These are phyloP conservation scores for Leptodontidium sp. DNA, from an alignment of 2,329 filamentous ascomycete genomes.

Conservation along the genomic window DNA sequence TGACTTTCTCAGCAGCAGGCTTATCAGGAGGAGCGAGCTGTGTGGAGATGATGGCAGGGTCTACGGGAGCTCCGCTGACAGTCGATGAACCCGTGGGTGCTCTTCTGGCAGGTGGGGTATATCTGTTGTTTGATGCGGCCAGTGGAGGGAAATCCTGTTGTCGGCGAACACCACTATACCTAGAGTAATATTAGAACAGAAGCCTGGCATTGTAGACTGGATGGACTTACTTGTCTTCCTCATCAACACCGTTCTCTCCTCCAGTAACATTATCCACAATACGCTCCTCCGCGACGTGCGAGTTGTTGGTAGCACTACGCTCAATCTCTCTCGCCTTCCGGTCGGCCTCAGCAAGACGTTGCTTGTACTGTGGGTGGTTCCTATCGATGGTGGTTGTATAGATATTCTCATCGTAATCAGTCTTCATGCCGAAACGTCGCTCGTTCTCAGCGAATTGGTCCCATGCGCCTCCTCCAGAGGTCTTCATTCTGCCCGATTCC, in stretches of 20 bases:
- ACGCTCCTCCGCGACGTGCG: conserved; percentile 91
- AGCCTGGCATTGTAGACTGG: background rate
- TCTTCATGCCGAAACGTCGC: conserved; percentile 84
- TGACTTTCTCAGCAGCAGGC: conserved; percentile 39
- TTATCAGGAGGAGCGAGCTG: conserved; percentile 66
- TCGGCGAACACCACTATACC: conserved; percentile 91
- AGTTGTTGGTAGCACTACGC: conserved; percentile 73
- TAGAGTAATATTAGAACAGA: conserved; percentile 47
- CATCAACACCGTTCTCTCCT: conserved; percentile 74
- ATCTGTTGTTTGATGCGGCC: conserved; percentile 66
- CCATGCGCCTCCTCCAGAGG: conserved; percentile 62
- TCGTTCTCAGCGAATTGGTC: conserved; percentile 96
- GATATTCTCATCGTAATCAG: conserved; percentile 91
- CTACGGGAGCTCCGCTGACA: conserved; percentile 78
- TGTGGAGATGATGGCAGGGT: conserved; percentile 92
- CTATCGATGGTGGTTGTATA: conserved; percentile 94
- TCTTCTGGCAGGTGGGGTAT: conserved; percentile 88
- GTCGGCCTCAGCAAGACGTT: conserved; percentile 80
- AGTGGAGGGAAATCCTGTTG: conserved; percentile 76
- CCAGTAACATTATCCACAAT: conserved; percentile 71
- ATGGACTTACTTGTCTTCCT: conserved; percentile 84
- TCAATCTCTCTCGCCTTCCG: conserved; percentile 92
- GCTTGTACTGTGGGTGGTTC: conserved; percentile 80
- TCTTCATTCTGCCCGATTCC: conserved; percentile 54
- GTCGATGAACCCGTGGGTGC: conserved; percentile 78